A percentile compares a stretch with the other conserved stretches of the same genome.
Conservation (phyloP, 1,284 basidiomycete species). For the Trichosporon coremiiforme region DNA sequence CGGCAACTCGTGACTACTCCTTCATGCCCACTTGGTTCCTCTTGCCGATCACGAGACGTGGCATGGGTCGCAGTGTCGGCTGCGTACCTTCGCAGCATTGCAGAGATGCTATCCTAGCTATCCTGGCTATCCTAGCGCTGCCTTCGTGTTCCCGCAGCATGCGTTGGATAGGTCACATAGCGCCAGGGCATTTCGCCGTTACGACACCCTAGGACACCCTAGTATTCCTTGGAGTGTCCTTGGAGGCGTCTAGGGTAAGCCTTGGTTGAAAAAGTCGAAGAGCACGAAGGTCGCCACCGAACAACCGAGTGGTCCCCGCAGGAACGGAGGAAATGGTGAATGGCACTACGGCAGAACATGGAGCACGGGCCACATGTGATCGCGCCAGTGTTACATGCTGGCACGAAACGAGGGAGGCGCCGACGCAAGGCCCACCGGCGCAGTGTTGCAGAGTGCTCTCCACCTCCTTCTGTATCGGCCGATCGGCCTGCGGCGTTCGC, state of each 20-base stretch:
- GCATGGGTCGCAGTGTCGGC: neutral
- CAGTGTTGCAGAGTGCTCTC: neutral
- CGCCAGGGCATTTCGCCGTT: neutral
- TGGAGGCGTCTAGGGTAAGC: neutral
- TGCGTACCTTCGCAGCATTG: neutral
- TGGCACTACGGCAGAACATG: neutral
- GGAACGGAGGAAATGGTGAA: neutral
- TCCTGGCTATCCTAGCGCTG: neutral
- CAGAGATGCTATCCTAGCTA: neutral
- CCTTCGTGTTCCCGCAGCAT: slow-evolving; percentile 9
- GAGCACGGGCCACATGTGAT: slow-evolving; percentile 3
- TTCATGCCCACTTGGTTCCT: neutral
- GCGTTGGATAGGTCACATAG: neutral
- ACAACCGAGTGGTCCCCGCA: neutral
- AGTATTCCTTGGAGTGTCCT: neutral
- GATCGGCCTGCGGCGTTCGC: neutral
- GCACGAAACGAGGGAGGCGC: neutral
- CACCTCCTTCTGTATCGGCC: neutral
- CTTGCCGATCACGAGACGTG: neutral
- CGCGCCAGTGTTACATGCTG: neutral
- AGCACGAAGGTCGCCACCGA: neutral
- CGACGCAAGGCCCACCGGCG: neutral
- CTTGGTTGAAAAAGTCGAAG: neutral
- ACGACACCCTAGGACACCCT: slow-evolving; percentile 9
- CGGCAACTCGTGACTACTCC: neutral